Percentiles rank a stretch among this genome's conserved stretches.
These are phyloP conservation scores for Lipomyces yarrowii DNA, from an alignment of 1,139 yeast species.

Conservation along the genomic window DNA sequence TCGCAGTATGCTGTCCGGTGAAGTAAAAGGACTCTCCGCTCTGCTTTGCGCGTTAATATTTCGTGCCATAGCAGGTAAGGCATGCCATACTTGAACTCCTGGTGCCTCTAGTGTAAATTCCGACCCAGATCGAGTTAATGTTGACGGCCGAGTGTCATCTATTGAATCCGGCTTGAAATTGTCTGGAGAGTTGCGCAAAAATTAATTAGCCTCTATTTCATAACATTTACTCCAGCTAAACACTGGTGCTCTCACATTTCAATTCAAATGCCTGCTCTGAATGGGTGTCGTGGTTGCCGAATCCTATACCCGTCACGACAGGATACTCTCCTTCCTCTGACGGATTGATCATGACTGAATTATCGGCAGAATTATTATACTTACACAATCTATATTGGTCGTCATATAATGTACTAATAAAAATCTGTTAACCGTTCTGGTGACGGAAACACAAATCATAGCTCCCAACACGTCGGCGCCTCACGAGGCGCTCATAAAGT, in stretches of 20 bases:
- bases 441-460: no score
- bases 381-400: neutral
- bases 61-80: neutral
- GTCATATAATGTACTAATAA: neutral
- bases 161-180: slow-evolving; percentile 32
- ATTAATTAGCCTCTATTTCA: neutral
- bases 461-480: no score
- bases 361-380: neutral
- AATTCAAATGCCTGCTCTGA: slow-evolving; percentile 16
- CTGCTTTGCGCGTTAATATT: neutral
- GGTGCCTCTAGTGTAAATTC: slow-evolving; percentile 27
- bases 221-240: neutral
- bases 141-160: slow-evolving; percentile 20
- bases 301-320: slow-evolving; percentile 13
- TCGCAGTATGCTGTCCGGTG: slow-evolving; percentile 28
- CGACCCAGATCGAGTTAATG: slow-evolving; percentile 22
- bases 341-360: slow-evolving; percentile 20
- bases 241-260: slow-evolving; percentile 9
- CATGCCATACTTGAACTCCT: slow-evolving; percentile 21
- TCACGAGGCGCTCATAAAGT: no score
- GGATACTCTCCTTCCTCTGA: slow-evolving; percentile 21
- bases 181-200: slow-evolving; percentile 14
- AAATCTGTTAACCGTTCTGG: no score
- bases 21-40: slow-evolving; percentile 24
- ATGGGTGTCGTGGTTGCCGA: slow-evolving; percentile 37